Base-by-base conservation (phyloP, 108 stramenopile genomes). In the Parmales sp. region DNA sequence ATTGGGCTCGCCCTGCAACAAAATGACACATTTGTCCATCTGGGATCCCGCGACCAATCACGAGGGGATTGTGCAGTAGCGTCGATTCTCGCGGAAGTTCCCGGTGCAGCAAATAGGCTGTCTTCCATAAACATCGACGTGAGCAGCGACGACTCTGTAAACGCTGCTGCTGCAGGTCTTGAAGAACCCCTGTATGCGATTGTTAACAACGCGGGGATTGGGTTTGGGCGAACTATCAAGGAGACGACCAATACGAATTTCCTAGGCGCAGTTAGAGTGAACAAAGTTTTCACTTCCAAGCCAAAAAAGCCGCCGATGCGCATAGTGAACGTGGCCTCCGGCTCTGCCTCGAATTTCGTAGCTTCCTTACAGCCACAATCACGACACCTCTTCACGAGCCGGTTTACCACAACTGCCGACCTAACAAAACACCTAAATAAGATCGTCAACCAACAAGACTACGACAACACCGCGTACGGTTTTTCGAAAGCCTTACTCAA, bases 171-270 rank as follows among this genome's bases (percentile, higher is more conserved):
- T 1, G 19, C 16, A 2, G 31, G 7, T 4, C 11, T 68, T 23
- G 43, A 68, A 0, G 1, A 8, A 19, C 37, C 37, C 19, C 20
- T 68, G 4, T 13, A 22, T 25, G 68, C 46, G 0, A 41, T 68
- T 3, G 41, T 44, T 13, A 68, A 68, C 38, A 68, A 68, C 23
- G 68, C 68, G 20, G 68, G 68, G 16, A 39, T 68, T 20, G 68
- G 68, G 8, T 54, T 51, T n/a, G 68, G 68, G 1, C 13, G 34
- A 2, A 11, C 68, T 20, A 60, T 68, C 49, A 22, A 0, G 46
- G 68, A 51, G 20, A 68, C 68, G 4, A 20, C 43, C 5, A 23
- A 34, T 2, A 18, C 22, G n/a, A 68, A 68, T 13, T 50, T 44
- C 68, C 50, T 28, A 26, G 68, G 68, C 20, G 26, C 48, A 1